Evolutionary conservation across 1,139 yeast species (phyloP), one percentile per base, ranked within the genome.

Genomic region (Yarrowia galli): DNA sequence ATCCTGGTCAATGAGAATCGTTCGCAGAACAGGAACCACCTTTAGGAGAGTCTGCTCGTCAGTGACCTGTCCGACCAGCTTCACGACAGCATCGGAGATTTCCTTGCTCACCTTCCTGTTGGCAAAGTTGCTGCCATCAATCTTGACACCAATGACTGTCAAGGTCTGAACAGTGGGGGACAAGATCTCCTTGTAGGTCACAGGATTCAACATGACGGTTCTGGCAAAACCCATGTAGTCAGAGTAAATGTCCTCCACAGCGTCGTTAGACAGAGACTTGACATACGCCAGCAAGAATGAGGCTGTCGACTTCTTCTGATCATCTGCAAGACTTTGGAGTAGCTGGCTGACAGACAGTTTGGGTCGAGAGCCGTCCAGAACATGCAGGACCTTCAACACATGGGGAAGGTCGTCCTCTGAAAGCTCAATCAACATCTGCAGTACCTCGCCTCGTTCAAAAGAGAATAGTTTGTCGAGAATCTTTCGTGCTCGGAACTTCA

Each of bases 361-460:
- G 0, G 97, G 89, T 71, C 91, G 85, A 2, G 97, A 90, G 0
- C 96, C 96, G 78, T 93, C 98, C 64, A 95, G 80, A 12, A 91
- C 88, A 76, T 90, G 92, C 35, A 90, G 78, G 4, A 91, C 74
- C 72, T 89, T 89, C 71, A 84, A 82, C 7, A 83, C 77, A 28
- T 75, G 69, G 10, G 73, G 53, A 73, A 68, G 71, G 16, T 77
- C 68, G 73, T 75, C 69, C 73, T 67, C 72, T 49, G 70, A 70
- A 35, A 80, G 76, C 35, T 79, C 79, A 25, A 91, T 82, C 70
- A 92, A 77, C 7, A 87, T 82, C 73, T 89, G 96, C 69, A 92
- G 78, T 0, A 89, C 87, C 73, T 92, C 97, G 67, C 85, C 80
- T 20, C 96, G 88, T 74, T 91, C 97, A 51, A 90, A 75, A 7